Conservation (phyloP, 306 rosid genomes). For the Carpinus viminea region DNA sequence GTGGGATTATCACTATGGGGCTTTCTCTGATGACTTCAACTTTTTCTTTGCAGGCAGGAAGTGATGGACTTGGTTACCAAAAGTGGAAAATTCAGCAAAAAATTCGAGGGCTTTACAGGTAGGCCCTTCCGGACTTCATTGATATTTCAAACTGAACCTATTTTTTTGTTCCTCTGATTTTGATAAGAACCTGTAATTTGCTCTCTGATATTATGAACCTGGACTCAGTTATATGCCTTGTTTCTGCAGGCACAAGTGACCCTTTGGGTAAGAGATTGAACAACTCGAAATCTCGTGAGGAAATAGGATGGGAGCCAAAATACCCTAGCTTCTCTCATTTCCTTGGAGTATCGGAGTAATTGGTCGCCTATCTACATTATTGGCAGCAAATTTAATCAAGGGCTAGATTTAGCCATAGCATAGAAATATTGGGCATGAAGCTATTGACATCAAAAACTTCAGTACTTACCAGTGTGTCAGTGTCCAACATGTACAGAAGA, state of each 20-base stretch:
- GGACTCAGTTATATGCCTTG: neutral
- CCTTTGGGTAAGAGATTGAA: constrained; percentile 88
- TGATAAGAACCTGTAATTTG: neutral
- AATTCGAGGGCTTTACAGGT: constrained; percentile 82
- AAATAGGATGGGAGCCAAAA: constrained; percentile 94
- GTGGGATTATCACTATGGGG: constrained; percentile 12
- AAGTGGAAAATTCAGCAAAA: constrained; percentile 78
- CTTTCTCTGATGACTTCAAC: constrained; percentile 15
- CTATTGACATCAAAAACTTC: neutral
- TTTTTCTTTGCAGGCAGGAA: constrained; percentile 77
- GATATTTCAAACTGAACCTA: neutral
- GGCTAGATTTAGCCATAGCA: neutral
- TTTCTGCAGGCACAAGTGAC: constrained; percentile 60
- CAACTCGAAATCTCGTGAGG: constrained; percentile 76
- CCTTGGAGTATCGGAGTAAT: constrained; percentile 53
- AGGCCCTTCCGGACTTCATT: constrained; percentile 7
- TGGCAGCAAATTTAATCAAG: neutral
- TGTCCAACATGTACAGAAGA: constrained; percentile 1
- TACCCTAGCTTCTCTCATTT: constrained; percentile 72
- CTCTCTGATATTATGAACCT: constrained; percentile 1
- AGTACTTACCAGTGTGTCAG: neutral
- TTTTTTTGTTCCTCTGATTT: neutral
- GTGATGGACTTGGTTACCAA: constrained; percentile 75
- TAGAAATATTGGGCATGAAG: constrained; percentile 3
- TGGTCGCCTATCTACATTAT: constrained; percentile 6